Percentiles rank a stretch among this genome's conserved stretches.
phyloP scores from a whole-genome alignment of 257 asterid genomes.

The Petunia axillaris region DNA sequence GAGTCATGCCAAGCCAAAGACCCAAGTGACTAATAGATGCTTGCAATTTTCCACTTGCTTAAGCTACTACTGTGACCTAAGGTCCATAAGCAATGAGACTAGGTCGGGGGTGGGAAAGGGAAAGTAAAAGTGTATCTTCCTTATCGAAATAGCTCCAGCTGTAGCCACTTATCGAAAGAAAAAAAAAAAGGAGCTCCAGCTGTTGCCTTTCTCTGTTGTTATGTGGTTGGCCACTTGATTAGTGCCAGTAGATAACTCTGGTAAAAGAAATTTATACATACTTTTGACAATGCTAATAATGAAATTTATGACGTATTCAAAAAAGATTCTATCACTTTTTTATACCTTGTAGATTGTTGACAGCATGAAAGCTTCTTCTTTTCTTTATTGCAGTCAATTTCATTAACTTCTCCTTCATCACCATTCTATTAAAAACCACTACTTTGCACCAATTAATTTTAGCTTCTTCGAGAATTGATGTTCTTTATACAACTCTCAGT shows the following conservation, averaged over 20 bases:
- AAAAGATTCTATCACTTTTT: neutral
- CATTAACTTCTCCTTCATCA: neutral
- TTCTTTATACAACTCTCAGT: neutral
- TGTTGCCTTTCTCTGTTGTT: conserved; percentile 15
- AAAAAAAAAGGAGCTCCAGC: neutral
- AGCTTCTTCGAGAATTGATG: conserved; percentile 12
- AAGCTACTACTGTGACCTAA: conserved; percentile 19
- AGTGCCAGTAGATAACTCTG: conserved; percentile 5
- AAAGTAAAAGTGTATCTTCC: neutral
- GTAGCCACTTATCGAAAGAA: neutral
- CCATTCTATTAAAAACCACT: neutral
- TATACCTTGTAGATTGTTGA: conserved; percentile 11
- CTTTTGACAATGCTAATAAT: neutral
- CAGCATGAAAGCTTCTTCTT: conserved; percentile 4
- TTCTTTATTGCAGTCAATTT: neutral
- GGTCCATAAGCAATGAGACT: conserved; percentile 5
- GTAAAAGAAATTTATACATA: neutral
- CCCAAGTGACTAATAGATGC: conserved; percentile 2
- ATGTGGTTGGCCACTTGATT: neutral
- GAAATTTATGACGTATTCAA: neutral
- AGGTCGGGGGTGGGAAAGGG: neutral
- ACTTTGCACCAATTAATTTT: neutral
- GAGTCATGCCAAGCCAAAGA: too few relatives aligned
- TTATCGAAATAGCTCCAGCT: conserved; percentile 12
- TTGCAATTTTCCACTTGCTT: neutral